A percentile compares a stretch with the other conserved stretches of the same genome.
Evolutionary conservation across 2,329 filamentous ascomycete genomes (phyloP).

Genomic region (Aspergillus jensenii): DNA sequence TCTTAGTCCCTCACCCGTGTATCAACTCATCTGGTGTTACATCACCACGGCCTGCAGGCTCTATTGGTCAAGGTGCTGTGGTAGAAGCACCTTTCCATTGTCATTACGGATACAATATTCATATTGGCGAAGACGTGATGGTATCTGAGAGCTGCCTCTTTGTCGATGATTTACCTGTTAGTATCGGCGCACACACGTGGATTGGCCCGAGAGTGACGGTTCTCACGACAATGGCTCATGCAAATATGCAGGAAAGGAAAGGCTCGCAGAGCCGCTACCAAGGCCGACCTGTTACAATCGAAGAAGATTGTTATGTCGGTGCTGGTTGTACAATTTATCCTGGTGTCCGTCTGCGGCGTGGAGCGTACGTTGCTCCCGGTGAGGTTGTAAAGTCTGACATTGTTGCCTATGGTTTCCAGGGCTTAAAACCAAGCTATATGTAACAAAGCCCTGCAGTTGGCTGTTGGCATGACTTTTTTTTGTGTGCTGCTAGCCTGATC

Average conservation of each 20-base stretch:
- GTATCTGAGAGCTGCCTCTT: slow-evolving; percentile 83
- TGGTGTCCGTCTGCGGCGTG: slow-evolving; percentile 43
- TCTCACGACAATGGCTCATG: slow-evolving; percentile 70
- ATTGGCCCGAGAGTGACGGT: slow-evolving; percentile 86
- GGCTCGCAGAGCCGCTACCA: slow-evolving; percentile 71
- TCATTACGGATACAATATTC: slow-evolving; percentile 94
- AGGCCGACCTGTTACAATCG: slow-evolving; percentile 72
- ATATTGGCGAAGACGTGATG: slow-evolving; percentile 78
- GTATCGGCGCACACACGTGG: slow-evolving; percentile 67
- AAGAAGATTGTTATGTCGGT: slow-evolving; percentile 68
- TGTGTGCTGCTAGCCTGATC: neutral
- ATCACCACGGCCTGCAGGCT: slow-evolving; percentile 55
- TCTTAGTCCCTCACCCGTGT: slow-evolving; percentile 35
- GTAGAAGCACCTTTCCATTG: slow-evolving; percentile 89
- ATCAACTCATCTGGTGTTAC: slow-evolving; percentile 51
- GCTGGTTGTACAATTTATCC: slow-evolving; percentile 59
- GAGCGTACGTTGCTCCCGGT: slow-evolving; percentile 46
- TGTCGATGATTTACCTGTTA: slow-evolving; percentile 80
- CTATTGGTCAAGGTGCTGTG: slow-evolving; percentile 71
- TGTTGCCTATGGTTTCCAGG: slow-evolving; percentile 43
- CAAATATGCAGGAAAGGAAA: slow-evolving; percentile 70
- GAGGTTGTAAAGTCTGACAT: slow-evolving; percentile 46
- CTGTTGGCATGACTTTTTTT: neutral
- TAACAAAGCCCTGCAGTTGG: slow-evolving; percentile 16
- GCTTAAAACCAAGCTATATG: slow-evolving; percentile 43